Conservation (phyloP, 139 green algal species). For the Gonium pectorale region DNA sequence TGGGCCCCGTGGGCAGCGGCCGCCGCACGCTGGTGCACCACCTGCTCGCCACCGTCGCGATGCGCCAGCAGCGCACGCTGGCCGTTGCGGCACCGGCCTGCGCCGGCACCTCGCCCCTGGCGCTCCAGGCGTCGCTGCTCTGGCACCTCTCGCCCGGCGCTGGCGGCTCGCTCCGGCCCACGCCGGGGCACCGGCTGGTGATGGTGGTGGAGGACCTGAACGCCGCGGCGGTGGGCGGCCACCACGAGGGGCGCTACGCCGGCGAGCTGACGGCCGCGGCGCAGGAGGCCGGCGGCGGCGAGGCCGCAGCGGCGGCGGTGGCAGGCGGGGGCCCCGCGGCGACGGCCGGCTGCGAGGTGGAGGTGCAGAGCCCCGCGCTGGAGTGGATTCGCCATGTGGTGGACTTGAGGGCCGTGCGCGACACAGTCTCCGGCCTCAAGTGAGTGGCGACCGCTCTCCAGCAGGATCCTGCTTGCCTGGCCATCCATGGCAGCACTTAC, state of each 20-base stretch:
- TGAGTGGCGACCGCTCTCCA: no score
- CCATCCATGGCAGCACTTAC: no score
- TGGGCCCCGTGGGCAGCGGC: conserved; percentile 46
- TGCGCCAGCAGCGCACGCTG: conserved; percentile 1
- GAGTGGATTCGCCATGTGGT: conserved; percentile 57
- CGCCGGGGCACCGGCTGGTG: conserved; percentile 45
- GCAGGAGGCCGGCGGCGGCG: conserved; percentile 20
- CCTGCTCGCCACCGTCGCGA: conserved; percentile 36
- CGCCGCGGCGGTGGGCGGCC: conserved; percentile 6
- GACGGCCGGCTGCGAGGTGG: conserved; percentile 17
- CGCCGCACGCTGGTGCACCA: conserved; percentile 49
- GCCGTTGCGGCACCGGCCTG: conserved; percentile 9
- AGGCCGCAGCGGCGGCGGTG: conserved; percentile 17
- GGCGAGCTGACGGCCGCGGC: conserved; percentile 35
- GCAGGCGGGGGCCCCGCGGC: neutral
- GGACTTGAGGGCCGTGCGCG: conserved; percentile 7
- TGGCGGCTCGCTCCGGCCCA: conserved; percentile 8
- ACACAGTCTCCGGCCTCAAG: neutral
- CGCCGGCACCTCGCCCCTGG: neutral
- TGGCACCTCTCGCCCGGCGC: conserved; percentile 29
- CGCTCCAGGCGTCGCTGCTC: conserved; percentile 43
- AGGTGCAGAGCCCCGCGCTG: conserved; percentile 21
- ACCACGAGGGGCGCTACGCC: neutral
- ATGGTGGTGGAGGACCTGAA: conserved; percentile 57
- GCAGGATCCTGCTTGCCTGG: no score